Evolutionary conservation across 441 rosid species (phyloP).

Genomic region (Metrosideros polymorpha): DNA sequence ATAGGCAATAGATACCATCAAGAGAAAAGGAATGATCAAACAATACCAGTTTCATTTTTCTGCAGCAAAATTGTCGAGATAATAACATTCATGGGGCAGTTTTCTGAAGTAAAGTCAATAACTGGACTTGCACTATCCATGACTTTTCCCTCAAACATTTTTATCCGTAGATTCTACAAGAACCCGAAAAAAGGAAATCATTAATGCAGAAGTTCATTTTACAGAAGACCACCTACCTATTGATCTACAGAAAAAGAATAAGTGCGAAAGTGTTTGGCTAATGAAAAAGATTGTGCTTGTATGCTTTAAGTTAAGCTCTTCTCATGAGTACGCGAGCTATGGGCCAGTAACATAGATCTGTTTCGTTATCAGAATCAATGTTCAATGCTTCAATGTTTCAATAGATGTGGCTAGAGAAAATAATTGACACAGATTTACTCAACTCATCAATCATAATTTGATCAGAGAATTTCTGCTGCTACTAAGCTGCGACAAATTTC

Average conservation of each 20-base stretch:
- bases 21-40: background rate
- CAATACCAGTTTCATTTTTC: background rate
- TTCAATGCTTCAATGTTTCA: background rate
- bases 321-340: background rate
- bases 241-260: background rate
- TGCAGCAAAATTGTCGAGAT: background rate
- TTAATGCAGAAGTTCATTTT: background rate
- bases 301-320: background rate
- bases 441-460: background rate
- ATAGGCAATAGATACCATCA: background rate
- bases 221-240: background rate
- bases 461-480: background rate
- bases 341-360: background rate
- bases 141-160: background rate
- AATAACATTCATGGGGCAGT: background rate
- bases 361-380: background rate
- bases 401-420: background rate
- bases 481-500: background rate
- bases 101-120: background rate
- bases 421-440: background rate
- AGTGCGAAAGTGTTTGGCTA: background rate
- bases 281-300: background rate
- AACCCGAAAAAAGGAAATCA: background rate
- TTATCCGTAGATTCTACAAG: constrained; percentile 62
- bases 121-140: background rate